Base-by-base conservation (phyloP, 139 green algal species). In the Chara braunii region DNA sequence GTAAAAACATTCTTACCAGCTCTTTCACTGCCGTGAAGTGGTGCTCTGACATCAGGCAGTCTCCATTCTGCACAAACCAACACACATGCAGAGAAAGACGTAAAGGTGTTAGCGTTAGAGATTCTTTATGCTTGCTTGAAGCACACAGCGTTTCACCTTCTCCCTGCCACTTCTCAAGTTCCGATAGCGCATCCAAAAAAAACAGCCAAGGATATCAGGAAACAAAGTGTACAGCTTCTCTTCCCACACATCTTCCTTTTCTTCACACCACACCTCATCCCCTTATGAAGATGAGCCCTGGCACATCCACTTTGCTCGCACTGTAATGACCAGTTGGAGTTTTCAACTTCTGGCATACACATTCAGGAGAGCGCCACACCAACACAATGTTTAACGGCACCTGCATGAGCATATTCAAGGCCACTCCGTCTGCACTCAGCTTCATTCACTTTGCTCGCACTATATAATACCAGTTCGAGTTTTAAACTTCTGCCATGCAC, bases 11-110 rank as follows among this genome's bases (percentile, higher is more conserved):
- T n/a, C n/a, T n/a, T 5, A 68, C 60, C 43, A 68, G 60, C 43
- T 68, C 60, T 6, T 32, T 69, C 7, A 68, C 60, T 14, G 60
- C 60, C 28, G n/a, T 33, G 31, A 68, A 68, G 51, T 68, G 60
- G 6, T 57, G 45, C 8, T 23, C 28, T 18, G n/a, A 33, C 18
- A 68, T 31, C 59, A 30, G 18, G 48, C 59, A 67, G 43, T 68
- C 37, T 44, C 59, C 57, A 9, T n/a, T 44, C 59, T 68, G 59
- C 4, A 11, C 11, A 18, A 3, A 29, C 36, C 28, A 8, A 23
- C 1, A 65, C n/a, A 29, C n/a, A 58, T 26, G 56, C 37, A 65
- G 56, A 64, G 30, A 11, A n/a, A 65, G 22, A 65, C n/a, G 26
- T 31, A 51, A 60, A 24, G 51, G 51, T 9, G 22, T 31, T 9